Conservation (phyloP, 345 rosid species). For the Camelina hispida region DNA sequence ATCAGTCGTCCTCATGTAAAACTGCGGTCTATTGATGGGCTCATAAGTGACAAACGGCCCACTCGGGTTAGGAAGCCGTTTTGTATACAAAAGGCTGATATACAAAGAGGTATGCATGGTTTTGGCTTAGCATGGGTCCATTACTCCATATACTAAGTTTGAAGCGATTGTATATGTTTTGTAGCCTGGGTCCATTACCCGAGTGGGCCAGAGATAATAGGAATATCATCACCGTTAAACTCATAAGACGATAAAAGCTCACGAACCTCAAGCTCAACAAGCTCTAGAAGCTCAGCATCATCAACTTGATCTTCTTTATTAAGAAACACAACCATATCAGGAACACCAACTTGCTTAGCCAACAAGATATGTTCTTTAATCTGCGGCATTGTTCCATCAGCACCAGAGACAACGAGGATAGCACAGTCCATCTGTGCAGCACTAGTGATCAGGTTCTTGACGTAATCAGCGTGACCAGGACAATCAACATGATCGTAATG, state of each 20-base stretch:
- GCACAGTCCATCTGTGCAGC: slow-evolving; percentile 94
- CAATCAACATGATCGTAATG: slow-evolving; percentile 86
- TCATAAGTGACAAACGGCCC: too few relatives aligned
- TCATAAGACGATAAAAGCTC: slow-evolving; percentile 76
- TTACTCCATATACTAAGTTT: too few relatives aligned
- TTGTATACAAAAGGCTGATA: too few relatives aligned
- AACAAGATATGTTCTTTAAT: slow-evolving; percentile 80
- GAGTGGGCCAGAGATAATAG: slow-evolving; percentile 60
- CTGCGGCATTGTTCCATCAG: slow-evolving; percentile 92
- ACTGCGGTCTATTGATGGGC: slow-evolving; percentile 59
- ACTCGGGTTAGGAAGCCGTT: too few relatives aligned
- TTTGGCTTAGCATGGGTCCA: too few relatives aligned
- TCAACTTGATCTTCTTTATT: slow-evolving; percentile 91
- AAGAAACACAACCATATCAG: slow-evolving; percentile 80
- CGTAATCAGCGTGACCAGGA: slow-evolving; percentile 87
- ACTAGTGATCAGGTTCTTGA: slow-evolving; percentile 84
- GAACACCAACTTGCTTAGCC: slow-evolving; percentile 89
- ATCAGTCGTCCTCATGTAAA: slow-evolving; percentile 94
- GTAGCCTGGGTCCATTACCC: slow-evolving; percentile 10
- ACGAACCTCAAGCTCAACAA: slow-evolving; percentile 90
- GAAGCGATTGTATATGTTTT: too few relatives aligned
- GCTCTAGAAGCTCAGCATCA: slow-evolving; percentile 79
- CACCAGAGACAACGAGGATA: slow-evolving; percentile 73
- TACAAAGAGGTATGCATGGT: too few relatives aligned
- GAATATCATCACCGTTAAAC: slow-evolving; percentile 82